Evolutionary conservation across 2,329 filamentous ascomycete genomes (phyloP), one percentile per base, ranked within the genome.

Genomic region (Aciculosporium take): DNA sequence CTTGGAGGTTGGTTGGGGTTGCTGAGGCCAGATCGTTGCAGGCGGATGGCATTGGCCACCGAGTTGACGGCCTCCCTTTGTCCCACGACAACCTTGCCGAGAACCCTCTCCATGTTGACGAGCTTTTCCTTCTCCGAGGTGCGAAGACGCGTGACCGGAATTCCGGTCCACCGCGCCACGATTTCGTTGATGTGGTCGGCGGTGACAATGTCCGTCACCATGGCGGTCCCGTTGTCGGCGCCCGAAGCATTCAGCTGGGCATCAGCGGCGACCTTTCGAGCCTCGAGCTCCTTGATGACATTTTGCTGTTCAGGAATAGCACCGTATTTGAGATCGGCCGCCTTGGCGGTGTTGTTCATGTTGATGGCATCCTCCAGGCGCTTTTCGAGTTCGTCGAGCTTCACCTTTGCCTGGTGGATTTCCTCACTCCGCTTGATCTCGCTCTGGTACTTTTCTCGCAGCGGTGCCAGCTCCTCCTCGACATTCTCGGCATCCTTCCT

Each of bases 111-210:
- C 91, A 98, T 98, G 55, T 94, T 74, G 48, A 98, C 74, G n/a
- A 98, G 73, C 70, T 96, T 96, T 60, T 98, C 91, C 66, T 94
- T 96, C 65, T 98, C 91, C 0, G 87, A 84, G 0, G 91, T 95
- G 67, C 84, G 89, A 31, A 98, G 78, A 46, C 89, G 75, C 4
- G 87, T 96, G 45, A 98, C 86, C 1, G 91, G 91, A 52, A 98
- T 98, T 48, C 91, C 91, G n/a, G 91, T 98, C 85, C 88, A 95
- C 46, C 87, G 81, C 41, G 84, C 83, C 40, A 98, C 91, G 46
- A 98, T 98, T 57, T 96, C 89, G 59, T 98, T 96, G 71, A 98
- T 98, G 61, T 98, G 88, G 49, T 98, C 91, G 9, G 88, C 87
- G 5, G 91, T 91, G 49, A 98, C 91, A 36, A 91, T 76, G 57